These are phyloP conservation scores for Trichoderma atroviride DNA, from an alignment of 2,329 filamentous ascomycete genomes.

Conservation along the genomic window DNA sequence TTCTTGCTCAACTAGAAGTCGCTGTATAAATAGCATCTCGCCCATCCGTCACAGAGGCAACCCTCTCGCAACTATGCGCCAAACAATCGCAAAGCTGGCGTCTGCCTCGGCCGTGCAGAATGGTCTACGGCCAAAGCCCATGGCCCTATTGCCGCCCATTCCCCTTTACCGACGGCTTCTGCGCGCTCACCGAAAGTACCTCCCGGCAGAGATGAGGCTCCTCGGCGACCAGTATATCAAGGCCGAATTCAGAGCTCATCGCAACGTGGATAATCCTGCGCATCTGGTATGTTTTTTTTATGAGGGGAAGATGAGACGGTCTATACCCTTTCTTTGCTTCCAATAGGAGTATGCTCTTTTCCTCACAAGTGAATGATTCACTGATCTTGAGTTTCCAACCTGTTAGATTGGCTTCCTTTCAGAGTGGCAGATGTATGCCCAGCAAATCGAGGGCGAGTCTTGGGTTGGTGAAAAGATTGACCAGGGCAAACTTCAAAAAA, in stretches of 20 bases:
- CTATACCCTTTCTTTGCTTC: background rate
- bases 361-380: background rate
- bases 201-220: constrained; percentile 73
- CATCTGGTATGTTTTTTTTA: constrained; percentile 68
- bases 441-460: constrained; percentile 82
- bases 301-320: background rate
- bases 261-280: constrained; percentile 81
- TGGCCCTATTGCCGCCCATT: constrained; percentile 83
- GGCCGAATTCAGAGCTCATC: constrained; percentile 85
- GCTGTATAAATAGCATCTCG: background rate
- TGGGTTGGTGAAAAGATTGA: constrained; percentile 89
- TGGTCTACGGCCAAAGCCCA: constrained; percentile 44
- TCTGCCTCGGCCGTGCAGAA: constrained; percentile 41
- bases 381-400: background rate
- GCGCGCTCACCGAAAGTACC: constrained; percentile 78
- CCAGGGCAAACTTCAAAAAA: constrained; percentile 79
- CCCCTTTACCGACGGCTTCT: constrained; percentile 87
- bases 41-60: background rate
- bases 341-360: background rate
- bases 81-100: constrained; percentile 37
- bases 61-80: constrained; percentile 11
- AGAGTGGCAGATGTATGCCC: constrained; percentile 95
- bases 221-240: constrained; percentile 94
- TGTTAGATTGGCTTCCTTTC: constrained; percentile 87
- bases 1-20: background rate